Evolutionary conservation across 352 stramenopile species (phyloP), one percentile per base, ranked within the genome.

Genomic region (Globisporangium mamillatum): DNA sequence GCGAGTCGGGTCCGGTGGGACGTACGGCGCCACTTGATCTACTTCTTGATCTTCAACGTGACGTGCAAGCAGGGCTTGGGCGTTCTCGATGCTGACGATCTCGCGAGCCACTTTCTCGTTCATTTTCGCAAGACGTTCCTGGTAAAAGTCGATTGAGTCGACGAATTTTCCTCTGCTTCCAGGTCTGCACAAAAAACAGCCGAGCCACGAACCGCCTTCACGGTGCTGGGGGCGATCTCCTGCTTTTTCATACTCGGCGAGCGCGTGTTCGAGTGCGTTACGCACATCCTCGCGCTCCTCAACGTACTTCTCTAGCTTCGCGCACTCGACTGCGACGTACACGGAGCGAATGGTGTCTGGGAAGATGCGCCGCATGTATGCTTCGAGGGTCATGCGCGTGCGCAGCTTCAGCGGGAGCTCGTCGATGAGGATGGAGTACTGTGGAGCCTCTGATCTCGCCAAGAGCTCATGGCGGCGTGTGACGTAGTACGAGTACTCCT

Each of bases 361-460:
- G 60, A 94, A 94, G 25, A 94, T 76, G 55, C 86, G 83, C 59
- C 68, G 62, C 76, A 94, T 80, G 68, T 94, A 94, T 36, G 79
- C 77, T 61, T 90, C 75, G 25, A 94, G 79, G 29, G 82, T 91
- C 27, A 82, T 70, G 16, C 72, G 75, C 4, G 78, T 90, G 46
- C 85, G 79, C 56, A 92, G 58, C 66, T 84, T 77, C 44, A 82
- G 61, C 9, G 87, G 85, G 0, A 94, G 67, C 56, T 94, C 83
- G 46, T 84, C 83, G 7, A 94, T 68, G n/a, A 94, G 70, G 27
- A 94, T 75, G 9, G 82, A 86, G 74, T 94, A 94, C 72, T 90
- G 83, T 20, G 82, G 72, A 27, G 83, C 74, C 44, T 90, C 82
- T 53, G 78, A 73, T 46, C 72, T 76, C 1, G 76, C 71, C 4